Evolutionary conservation across 2,329 filamentous ascomycete species (phyloP).

Genomic region (Botrytis squamosa): DNA sequence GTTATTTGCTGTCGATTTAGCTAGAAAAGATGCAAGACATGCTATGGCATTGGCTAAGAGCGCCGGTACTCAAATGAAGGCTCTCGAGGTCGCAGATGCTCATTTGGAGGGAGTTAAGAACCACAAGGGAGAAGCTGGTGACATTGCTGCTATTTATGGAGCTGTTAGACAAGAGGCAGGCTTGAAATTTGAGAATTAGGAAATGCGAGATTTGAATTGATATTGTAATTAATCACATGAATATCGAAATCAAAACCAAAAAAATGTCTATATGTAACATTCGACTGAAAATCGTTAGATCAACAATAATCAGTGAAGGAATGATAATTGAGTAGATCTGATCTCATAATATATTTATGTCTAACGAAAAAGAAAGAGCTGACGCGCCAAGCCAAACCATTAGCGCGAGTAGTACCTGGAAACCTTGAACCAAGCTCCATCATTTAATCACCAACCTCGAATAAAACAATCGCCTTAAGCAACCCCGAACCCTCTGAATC

Average conservation of each 20-base stretch:
- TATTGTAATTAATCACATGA: not conserved
- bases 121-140: conserved; percentile 67
- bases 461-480: conserved; percentile 12
- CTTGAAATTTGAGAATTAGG: conserved; percentile 67
- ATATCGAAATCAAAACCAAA: too few relatives aligned
- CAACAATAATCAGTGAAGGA: too few relatives aligned
- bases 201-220: not conserved
- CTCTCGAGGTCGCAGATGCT: conserved; percentile 64
- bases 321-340: not conserved
- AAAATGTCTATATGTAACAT: not conserved
- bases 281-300: not conserved
- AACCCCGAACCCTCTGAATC: not conserved
- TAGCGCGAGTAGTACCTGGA: conserved; percentile 16
- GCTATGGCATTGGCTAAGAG: conserved; percentile 64
- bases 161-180: conserved; percentile 72
- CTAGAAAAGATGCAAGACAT: conserved; percentile 78
- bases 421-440: conserved; percentile 14
- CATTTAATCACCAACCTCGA: conserved; percentile 16
- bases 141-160: conserved; percentile 82
- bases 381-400: conserved; percentile 14
- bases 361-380: conserved; percentile 6
- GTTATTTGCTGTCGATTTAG: conserved; percentile 79
- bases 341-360: not conserved
- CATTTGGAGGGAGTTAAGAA: conserved; percentile 70
- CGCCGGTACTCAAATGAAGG: conserved; percentile 61